Evolutionary conservation across 1,284 basidiomycete species (phyloP).

Genomic region (Naganishia albida): DNA sequence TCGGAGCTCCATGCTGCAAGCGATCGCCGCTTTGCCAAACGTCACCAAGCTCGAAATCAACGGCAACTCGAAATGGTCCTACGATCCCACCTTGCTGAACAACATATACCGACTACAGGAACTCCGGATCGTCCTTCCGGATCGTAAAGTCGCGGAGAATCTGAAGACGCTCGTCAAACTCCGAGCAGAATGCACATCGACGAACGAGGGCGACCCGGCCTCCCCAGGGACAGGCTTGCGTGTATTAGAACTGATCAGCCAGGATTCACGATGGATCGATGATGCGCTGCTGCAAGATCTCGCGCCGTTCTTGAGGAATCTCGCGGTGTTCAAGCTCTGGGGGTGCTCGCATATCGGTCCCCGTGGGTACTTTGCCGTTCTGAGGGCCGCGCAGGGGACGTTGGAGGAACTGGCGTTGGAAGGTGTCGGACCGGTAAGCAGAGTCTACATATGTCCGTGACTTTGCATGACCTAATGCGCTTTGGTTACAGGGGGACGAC

Average conservation of each 20-base stretch:
- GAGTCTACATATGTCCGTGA: slow-evolving; percentile 5
- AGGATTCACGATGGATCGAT: slow-evolving; percentile 39
- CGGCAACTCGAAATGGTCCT: slow-evolving; percentile 46
- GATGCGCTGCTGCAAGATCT: slow-evolving; percentile 42
- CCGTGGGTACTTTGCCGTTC: slow-evolving; percentile 41
- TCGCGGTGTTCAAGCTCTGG: slow-evolving; percentile 46
- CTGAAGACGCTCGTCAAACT: slow-evolving; percentile 36
- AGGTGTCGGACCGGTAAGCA: slow-evolving; percentile 43
- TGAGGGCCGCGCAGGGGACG: slow-evolving; percentile 37
- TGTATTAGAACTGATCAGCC: slow-evolving; percentile 43
- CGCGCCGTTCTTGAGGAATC: slow-evolving; percentile 38
- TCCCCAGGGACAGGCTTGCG: slow-evolving; percentile 38
- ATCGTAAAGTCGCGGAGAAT: slow-evolving; percentile 40
- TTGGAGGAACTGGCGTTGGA: slow-evolving; percentile 49
- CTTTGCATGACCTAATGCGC: slow-evolving; percentile 42
- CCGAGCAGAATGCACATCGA: neutral
- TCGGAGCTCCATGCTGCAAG: slow-evolving; percentile 41
- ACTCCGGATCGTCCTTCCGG: slow-evolving; percentile 51
- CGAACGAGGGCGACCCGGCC: neutral
- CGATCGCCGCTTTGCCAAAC: slow-evolving; percentile 37
- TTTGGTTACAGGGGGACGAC: slow-evolving; percentile 14
- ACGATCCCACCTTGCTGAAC: slow-evolving; percentile 43
- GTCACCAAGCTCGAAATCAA: slow-evolving; percentile 48
- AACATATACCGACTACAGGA: slow-evolving; percentile 42
- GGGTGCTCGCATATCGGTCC: slow-evolving; percentile 45